Base-by-base conservation (phyloP, 1,284 basidiomycete species). In the Boletellus dicymbophilus region DNA sequence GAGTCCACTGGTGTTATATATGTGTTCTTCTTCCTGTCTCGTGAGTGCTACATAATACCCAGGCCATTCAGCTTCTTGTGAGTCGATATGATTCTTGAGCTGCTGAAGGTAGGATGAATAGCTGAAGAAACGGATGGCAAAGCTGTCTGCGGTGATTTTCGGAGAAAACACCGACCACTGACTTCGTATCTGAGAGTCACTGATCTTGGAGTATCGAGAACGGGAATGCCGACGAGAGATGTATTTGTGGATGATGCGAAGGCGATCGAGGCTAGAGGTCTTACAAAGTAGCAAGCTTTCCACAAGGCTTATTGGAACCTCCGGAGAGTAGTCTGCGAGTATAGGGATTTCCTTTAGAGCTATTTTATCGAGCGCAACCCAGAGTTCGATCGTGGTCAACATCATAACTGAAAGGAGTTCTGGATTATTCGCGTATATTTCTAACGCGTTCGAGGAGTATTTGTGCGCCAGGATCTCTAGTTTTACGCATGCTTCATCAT, bases 361-460 rank as follows among this genome's bases (percentile, higher is more conserved):
- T 2, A 75, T 18, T 23, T 59, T 63, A 55, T 81, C 78, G 1
- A 81, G 59, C 0, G 66, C 71, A 1, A 75, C 60, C 77, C 76
- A 79, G 12, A 80, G 63, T 15, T 74, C 66, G 7, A 78, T 56
- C 6, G 70, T 52, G 0, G 71, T 75, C 38, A 80, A 59, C 16
- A 78, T 53, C 69, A 78, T 75, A 6, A 71, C 51, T 0, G 79
- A 81, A n/a, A 61, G 42, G 16, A 65, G 56, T 44, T 80, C 76
- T 6, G 75, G 70, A 46, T 72, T 72, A 30, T 49, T 50, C 9
- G 40, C 44, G 37, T 76, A 76, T 4, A 51, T 36, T 0, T 28
- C 27, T 8, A 26, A 18, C 0, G 74, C 74, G 2, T 48, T 16
- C 0, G 37, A 27, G 1, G 52, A 54, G 41, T 77, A 77, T 7